Conservation (phyloP, 495 filamentous ascomycete genomes). For the Hypoxylon perforatum region DNA sequence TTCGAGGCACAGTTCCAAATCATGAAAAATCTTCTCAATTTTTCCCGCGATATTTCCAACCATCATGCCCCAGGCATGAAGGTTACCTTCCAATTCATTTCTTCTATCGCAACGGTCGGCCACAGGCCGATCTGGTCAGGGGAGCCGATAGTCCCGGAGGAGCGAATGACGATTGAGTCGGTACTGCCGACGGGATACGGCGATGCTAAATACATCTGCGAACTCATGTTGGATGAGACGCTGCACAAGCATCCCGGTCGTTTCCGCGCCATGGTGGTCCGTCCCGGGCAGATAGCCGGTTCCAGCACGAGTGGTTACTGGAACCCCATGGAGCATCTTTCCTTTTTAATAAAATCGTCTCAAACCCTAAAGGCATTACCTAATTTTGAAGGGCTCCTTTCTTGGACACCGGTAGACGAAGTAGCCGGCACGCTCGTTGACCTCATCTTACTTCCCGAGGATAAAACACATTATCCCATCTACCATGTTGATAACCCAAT, state of each 20-base stretch:
- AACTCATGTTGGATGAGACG: conserved; percentile 62
- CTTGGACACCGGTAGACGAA: conserved; percentile 63
- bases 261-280: conserved; percentile 60
- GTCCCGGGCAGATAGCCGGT: conserved; percentile 64
- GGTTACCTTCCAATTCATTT: conserved; percentile 61
- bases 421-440: conserved; percentile 35
- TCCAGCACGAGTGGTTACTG: conserved; percentile 62
- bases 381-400: conserved; percentile 55
- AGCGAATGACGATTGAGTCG: conserved; percentile 48
- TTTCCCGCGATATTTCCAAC: conserved; percentile 50
- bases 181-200: conserved; percentile 61
- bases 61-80: conserved; percentile 43
- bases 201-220: conserved; percentile 65
- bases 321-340: conserved; percentile 63
- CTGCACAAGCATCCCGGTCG: conserved; percentile 54
- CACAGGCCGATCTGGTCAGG: conserved; percentile 53
- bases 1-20: conserved; percentile 63
- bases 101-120: conserved; percentile 63
- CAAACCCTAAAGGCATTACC: conserved; percentile 61
- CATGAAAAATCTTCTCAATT: conserved; percentile 57
- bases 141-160: conserved; percentile 56
- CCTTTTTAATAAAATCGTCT: conserved; percentile 64
- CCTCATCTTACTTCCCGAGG: conserved; percentile 22
- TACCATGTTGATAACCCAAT: conserved; percentile 67
- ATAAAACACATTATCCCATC: conserved; percentile 48